phyloP scores from a whole-genome alignment of 2,329 filamentous ascomycete genomes.

The Elsinoe perseae region DNA sequence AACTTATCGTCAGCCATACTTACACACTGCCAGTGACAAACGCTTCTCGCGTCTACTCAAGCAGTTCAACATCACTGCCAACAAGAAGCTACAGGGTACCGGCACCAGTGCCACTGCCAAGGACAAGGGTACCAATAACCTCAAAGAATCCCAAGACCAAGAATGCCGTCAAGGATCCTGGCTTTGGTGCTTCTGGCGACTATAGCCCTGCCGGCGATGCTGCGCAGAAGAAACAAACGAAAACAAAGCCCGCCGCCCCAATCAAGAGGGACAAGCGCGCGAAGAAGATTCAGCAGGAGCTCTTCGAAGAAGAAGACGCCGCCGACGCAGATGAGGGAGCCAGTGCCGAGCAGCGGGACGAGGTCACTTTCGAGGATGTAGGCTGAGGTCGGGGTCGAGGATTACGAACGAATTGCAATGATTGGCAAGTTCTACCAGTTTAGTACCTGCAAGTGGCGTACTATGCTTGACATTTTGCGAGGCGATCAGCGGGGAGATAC shows the following conservation, averaged over 20 bases:
- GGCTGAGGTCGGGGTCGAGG: constrained; percentile 9
- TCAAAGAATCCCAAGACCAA: constrained; percentile 8
- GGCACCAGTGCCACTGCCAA: neutral
- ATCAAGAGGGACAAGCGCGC: constrained; percentile 12
- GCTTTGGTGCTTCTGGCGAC: constrained; percentile 12
- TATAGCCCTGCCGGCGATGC: constrained; percentile 13
- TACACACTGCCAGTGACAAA: constrained; percentile 47
- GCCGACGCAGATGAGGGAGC: neutral
- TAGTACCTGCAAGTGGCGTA: too few relatives aligned
- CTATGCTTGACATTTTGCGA: too few relatives aligned
- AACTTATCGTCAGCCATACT: constrained; percentile 9
- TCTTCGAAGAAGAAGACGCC: constrained; percentile 11
- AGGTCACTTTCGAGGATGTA: constrained; percentile 11
- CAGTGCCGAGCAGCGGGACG: neutral
- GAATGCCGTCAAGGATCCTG: constrained; percentile 12
- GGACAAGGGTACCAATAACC: neutral
- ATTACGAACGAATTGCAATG: neutral
- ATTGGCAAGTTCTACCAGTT: neutral
- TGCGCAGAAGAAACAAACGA: constrained; percentile 15
- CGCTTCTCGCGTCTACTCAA: constrained; percentile 61
- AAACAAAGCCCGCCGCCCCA: constrained; percentile 16
- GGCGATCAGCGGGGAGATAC: too few relatives aligned
- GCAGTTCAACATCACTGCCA: constrained; percentile 42
- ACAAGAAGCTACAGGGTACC: constrained; percentile 10
- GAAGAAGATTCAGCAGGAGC: constrained; percentile 18